These are phyloP conservation scores for Pseudozyma pruni DNA, from an alignment of 1,284 basidiomycete species.

Conservation along the genomic window DNA sequence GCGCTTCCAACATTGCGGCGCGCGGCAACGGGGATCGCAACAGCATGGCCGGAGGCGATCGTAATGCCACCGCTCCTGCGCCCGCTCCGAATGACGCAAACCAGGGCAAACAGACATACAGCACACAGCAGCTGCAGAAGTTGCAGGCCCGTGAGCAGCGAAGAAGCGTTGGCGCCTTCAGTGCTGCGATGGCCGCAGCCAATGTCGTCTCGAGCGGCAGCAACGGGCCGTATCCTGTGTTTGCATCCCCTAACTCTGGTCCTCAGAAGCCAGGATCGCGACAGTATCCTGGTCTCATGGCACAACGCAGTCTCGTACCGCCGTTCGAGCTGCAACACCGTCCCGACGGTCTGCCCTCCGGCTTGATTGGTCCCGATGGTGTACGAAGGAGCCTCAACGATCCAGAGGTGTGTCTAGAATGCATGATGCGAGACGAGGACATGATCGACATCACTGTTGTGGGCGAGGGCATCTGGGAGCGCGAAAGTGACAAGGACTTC, in stretches of 20 bases:
- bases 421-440: conserved; percentile 98
- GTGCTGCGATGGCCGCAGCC: conserved; percentile 53
- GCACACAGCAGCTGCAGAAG: conserved; percentile 61
- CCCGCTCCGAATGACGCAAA: conserved; percentile 4
- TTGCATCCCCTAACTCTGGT: conserved; percentile 38
- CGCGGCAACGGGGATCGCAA: conserved; percentile 18
- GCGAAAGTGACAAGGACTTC: conserved; percentile 84
- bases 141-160: conserved; percentile 57
- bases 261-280: conserved; percentile 42
- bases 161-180: conserved; percentile 58
- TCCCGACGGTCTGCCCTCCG: conserved; percentile 60
- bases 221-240: conserved; percentile 62
- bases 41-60: conserved; percentile 16
- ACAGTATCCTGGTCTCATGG: conserved; percentile 61
- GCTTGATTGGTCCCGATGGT: conserved; percentile 59
- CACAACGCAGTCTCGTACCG: conserved; percentile 63
- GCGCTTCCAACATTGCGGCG: conserved; percentile 2
- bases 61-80: conserved; percentile 8
- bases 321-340: conserved; percentile 67
- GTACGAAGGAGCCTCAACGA: conserved; percentile 61
- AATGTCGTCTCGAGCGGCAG: conserved; percentile 53
- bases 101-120: conserved; percentile 28
- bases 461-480: conserved; percentile 86
- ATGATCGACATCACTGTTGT: conserved; percentile 94
- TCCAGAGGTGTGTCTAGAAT: conserved; percentile 91